Evolutionary conservation across 2,329 filamentous ascomycete species (phyloP), one percentile per base, ranked within the genome.

Genomic region (Penicillium freii): DNA sequence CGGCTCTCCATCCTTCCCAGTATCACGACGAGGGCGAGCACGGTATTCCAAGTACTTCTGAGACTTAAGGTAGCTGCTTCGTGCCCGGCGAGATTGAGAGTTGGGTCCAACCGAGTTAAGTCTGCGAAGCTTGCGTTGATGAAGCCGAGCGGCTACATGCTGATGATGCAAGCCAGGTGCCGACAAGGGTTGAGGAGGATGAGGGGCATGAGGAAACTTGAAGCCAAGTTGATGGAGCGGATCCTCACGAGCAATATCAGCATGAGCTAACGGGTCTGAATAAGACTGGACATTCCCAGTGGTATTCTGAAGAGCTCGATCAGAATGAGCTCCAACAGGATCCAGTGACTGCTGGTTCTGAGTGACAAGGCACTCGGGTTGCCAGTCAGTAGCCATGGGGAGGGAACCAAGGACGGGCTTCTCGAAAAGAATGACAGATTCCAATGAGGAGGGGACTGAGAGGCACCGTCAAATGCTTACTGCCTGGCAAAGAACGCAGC

Each of bases 1-100:
- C 25, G 74, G 69, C 56, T 77, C 76, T 10, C 72, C 74, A 66
- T 77, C 74, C 57, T 77, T 75, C 29, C 74, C 75, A 57, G 73
- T 75, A 56, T 78, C 73, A 45, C 75, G 71, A 50, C 74, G 72
- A 62, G 77, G 77, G 31, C 76, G 73, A 54, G 71, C 69, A 45
- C 76, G 68, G 61, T 80, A 80, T 58, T 76, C 72, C 45, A 75
- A 62, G 61, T 80, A 80, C 60, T 77, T 77, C 31, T 75, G 69
- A n/a, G 72, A 74, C 55, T 74, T 73, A 29, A 75, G 66, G 47
- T 76, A 76, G 57, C 71, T 57, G 43, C 54, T 75, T 58, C 69
- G 66, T 50, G 60, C 61, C 34, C 69, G 65, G 27, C 71, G 67
- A 54, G 70, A 59, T 42, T 61, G 56, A 46, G 63, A 62, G 44